Evolutionary conservation across 140 eudicot species (phyloP).

Genomic region (Stevia rebaudiana): DNA sequence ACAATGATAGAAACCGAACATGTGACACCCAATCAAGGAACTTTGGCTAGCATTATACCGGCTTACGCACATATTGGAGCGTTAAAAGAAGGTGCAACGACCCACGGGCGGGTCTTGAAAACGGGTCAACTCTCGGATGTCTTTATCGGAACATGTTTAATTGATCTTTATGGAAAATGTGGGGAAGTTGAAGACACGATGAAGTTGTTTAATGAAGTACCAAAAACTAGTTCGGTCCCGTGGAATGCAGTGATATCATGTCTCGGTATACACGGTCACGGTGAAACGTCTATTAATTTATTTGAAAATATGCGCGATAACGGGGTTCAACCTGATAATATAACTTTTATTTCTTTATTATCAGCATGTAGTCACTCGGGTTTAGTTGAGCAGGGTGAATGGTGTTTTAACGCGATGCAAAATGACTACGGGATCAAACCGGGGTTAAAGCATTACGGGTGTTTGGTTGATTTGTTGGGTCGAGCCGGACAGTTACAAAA

Average conservation of each 20-base stretch:
- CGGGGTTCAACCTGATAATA: slow-evolving; percentile 60
- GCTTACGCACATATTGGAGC: slow-evolving; percentile 96
- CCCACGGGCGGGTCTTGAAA: slow-evolving; percentile 57
- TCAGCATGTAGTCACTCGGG: slow-evolving; percentile 93
- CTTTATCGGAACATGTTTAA: slow-evolving; percentile 62
- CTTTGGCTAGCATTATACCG: slow-evolving; percentile 80
- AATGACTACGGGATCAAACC: slow-evolving; percentile 58
- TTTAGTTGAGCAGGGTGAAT: slow-evolving; percentile 58
- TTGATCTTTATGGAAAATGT: slow-evolving; percentile 89
- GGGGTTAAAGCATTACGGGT: slow-evolving; percentile 69
- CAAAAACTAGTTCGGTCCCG: slow-evolving; percentile 54
- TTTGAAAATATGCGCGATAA: slow-evolving; percentile 54
- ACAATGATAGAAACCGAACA: slow-evolving; percentile 37
- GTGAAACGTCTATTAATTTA: slow-evolving; percentile 46
- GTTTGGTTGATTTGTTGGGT: slow-evolving; percentile 82
- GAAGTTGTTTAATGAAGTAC: slow-evolving; percentile 53
- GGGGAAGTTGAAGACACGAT: slow-evolving; percentile 67
- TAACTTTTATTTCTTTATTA: slow-evolving; percentile 66
- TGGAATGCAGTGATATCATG: slow-evolving; percentile 86
- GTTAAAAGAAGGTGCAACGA: slow-evolving; percentile 55
- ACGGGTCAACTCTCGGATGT: slow-evolving; percentile 46
- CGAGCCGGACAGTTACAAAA: slow-evolving; percentile 71
- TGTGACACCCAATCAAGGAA: slow-evolving; percentile 61
- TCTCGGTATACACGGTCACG: slow-evolving; percentile 81
- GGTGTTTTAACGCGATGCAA: slow-evolving; percentile 61